Conservation (phyloP, 2,329 filamentous ascomycete species). For the Orbilia javanica region DNA sequence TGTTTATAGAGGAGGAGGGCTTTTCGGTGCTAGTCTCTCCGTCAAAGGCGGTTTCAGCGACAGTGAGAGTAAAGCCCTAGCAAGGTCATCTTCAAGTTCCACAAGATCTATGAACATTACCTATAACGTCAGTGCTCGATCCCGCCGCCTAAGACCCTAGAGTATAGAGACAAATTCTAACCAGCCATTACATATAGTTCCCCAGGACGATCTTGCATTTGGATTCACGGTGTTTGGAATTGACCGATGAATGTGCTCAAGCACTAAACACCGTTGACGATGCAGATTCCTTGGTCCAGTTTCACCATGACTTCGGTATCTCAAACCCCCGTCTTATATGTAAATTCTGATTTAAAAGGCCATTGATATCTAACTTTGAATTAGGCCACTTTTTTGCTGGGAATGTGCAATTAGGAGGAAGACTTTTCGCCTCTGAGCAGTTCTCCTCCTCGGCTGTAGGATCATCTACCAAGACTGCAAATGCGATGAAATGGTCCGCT, state of each 20-base stretch:
- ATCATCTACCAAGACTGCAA: slow-evolving; percentile 9
- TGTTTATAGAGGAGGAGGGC: slow-evolving; percentile 33
- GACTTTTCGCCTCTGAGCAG: slow-evolving; percentile 41
- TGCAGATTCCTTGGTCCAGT: slow-evolving; percentile 21
- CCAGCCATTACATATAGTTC: slow-evolving; percentile 22
- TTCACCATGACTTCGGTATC: slow-evolving; percentile 44
- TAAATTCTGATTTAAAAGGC: neutral
- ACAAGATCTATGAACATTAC: slow-evolving; percentile 53
- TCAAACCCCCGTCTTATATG: neutral
- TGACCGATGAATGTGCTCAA: slow-evolving; percentile 33
- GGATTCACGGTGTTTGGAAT: slow-evolving; percentile 39
- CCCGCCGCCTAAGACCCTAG: neutral
- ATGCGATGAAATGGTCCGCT: slow-evolving; percentile 52
- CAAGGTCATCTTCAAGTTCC: neutral
- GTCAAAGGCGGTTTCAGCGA: slow-evolving; percentile 48
- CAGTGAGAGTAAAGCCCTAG: slow-evolving; percentile 24
- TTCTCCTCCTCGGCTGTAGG: slow-evolving; percentile 2
- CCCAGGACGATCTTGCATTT: slow-evolving; percentile 50
- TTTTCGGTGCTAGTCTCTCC: slow-evolving; percentile 34
- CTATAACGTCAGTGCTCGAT: slow-evolving; percentile 45
- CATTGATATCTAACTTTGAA: neutral
- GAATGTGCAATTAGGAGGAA: slow-evolving; percentile 53
- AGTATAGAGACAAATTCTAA: neutral
- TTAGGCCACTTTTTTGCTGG: slow-evolving; percentile 49
- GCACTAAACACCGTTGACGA: slow-evolving; percentile 23